These are phyloP conservation scores for Leccinum insigne DNA, from an alignment of 1,284 basidiomycete species.

Conservation along the genomic window DNA sequence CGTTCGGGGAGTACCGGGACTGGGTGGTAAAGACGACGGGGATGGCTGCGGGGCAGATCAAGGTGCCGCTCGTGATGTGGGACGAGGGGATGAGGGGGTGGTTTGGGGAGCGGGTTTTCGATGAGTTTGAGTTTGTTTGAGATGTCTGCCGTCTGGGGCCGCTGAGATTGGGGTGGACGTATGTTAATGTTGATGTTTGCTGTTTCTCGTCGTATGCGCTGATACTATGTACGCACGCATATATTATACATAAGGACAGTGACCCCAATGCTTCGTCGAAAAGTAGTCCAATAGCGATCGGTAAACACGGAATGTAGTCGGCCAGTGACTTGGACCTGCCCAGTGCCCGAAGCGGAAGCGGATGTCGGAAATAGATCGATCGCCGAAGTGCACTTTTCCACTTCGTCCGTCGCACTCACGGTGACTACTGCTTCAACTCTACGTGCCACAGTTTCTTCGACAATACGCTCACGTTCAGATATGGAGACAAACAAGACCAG, in stretches of 20 bases:
- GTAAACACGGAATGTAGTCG: too few relatives aligned
- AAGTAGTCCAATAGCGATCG: too few relatives aligned
- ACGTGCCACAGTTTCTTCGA: too few relatives aligned
- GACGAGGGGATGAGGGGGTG: slow-evolving; percentile 12
- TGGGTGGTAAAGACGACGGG: slow-evolving; percentile 17
- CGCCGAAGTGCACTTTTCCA: too few relatives aligned
- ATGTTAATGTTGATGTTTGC: neutral
- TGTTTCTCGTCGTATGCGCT: neutral
- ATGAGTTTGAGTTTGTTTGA: slow-evolving; percentile 10
- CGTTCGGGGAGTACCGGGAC: slow-evolving; percentile 21
- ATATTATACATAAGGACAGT: neutral
- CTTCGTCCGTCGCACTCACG: too few relatives aligned
- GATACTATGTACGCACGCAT: neutral
- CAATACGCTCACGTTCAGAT: too few relatives aligned
- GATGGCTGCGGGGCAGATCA: slow-evolving; percentile 17
- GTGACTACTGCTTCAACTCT: too few relatives aligned
- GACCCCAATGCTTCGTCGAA: too few relatives aligned
- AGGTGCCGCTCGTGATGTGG: slow-evolving; percentile 21
- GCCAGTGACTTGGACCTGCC: too few relatives aligned
- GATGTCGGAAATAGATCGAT: too few relatives aligned
- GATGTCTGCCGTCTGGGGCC: neutral
- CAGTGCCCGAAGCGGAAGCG: too few relatives aligned
- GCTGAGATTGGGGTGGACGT: neutral
- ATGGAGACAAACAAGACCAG: too few relatives aligned
- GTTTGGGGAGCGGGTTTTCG: slow-evolving; percentile 12